These are phyloP conservation scores for Phialophora chinensis DNA, from an alignment of 2,329 filamentous ascomycete genomes.

Conservation along the genomic window DNA sequence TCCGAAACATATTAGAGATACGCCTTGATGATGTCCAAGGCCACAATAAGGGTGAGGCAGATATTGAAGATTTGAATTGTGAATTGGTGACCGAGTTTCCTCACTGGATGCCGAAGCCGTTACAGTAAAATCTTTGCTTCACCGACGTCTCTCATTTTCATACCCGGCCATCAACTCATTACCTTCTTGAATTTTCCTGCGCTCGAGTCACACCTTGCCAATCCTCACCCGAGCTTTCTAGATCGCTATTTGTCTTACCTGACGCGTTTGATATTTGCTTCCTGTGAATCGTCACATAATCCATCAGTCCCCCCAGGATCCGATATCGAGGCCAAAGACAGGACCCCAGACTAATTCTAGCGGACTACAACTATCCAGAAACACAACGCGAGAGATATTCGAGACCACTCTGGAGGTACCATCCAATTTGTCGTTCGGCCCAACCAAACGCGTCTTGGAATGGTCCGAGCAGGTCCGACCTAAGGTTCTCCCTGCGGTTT, in stretches of 20 bases:
- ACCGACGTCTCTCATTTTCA: not conserved
- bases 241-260: not conserved
- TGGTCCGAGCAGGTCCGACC: not conserved
- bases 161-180: not conserved
- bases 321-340: not conserved
- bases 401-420: not conserved
- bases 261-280: not conserved
- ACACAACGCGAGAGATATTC: not conserved
- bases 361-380: not conserved
- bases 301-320: not conserved
- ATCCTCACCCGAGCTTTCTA: no score
- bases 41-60: not conserved
- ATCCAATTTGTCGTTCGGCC: not conserved
- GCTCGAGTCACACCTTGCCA: no score
- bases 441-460: not conserved
- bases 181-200: no score
- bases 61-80: not conserved
- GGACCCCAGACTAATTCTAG: not conserved
- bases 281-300: not conserved
- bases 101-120: not conserved
- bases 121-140: not conserved
- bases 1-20: not conserved
- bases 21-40: not conserved
- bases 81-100: not conserved
- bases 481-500: not conserved